Evolutionary conservation across 2,329 filamentous ascomycete genomes (phyloP), one percentile per base, ranked within the genome.

Genomic region (Malbranchea zuffiana): DNA sequence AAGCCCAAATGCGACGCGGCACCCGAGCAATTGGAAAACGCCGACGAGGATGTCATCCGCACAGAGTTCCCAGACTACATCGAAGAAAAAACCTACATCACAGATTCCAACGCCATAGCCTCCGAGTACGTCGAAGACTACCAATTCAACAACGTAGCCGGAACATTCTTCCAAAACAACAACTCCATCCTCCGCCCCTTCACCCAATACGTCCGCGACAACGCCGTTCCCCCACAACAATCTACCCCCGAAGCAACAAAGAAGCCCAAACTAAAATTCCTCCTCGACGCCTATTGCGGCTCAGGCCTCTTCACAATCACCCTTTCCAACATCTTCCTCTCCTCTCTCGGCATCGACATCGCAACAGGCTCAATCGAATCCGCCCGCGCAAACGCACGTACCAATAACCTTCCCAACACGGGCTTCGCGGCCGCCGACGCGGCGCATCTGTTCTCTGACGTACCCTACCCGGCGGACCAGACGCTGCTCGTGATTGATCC

Each of bases 91-190:
- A 82, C 78, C 3, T 96, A 84, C 67, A 75, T 93, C 48, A 94
- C 87, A 3, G 78, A 95, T 62, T 75, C 77, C 57, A 93, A 88
- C 47, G 80, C 74, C 46, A 82, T 72, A 34, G 79, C 82, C 3
- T 87, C 82, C 19, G 90, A 98, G 60, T 95, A 92, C 62, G 74
- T 98, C 44, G 84, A 80, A 53, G 65, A 77, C 58, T 90, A 81
- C 65, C 68, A 78, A 53, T 94, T 98, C 65, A 79, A 79, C 57
- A 96, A 93, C 65, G 84, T 82, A 2, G 90, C 90, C 7, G 87
- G 87, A 42, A 78, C 84, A 35, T 98, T 98, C 67, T 98, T 98
- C 74, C 90, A 98, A 57, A 98, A 98, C 71, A 98, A 98, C 72
- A 96, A 96, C 68, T 92, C 86, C 38, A 96, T 98, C 61, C 78